phyloP scores from a whole-genome alignment of 331 rosid species.

The Spiraea crenata region DNA sequence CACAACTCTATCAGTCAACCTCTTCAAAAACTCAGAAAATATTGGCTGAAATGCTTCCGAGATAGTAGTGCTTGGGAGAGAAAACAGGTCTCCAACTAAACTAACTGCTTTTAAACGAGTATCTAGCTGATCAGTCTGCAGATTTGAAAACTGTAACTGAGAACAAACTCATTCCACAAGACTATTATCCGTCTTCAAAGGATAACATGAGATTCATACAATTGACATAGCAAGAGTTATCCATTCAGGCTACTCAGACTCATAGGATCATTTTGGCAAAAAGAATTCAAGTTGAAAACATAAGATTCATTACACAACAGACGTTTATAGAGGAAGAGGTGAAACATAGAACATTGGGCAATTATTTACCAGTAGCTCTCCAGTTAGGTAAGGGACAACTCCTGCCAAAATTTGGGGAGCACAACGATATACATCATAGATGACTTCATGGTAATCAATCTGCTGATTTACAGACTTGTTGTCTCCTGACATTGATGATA shows the following conservation, averaged over 20 bases:
- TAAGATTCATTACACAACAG: background rate
- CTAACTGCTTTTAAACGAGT: conserved; percentile 87
- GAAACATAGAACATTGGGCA: conserved; percentile 16
- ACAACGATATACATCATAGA: conserved; percentile 84
- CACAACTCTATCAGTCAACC: conserved; percentile 88
- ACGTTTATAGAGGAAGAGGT: background rate
- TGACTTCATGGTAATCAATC: conserved; percentile 74
- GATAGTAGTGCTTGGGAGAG: conserved; percentile 66
- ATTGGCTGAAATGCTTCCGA: conserved; percentile 90
- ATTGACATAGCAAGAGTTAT: background rate
- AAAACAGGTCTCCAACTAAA: conserved; percentile 84
- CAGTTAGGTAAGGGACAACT: conserved; percentile 81
- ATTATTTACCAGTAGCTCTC: conserved; percentile 88
- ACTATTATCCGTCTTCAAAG: background rate
- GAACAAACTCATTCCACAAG: background rate
- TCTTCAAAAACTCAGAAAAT: conserved; percentile 85
- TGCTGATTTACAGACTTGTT: conserved; percentile 50
- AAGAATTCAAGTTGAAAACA: background rate
- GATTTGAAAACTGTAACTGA: conserved; percentile 32
- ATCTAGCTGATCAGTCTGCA: conserved; percentile 91
- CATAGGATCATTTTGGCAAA: background rate
- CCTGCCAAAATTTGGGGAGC: conserved; percentile 84
- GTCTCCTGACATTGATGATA: conserved; percentile 89
- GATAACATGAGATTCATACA: background rate
- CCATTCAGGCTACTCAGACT: background rate